Percentiles rank a stretch among this genome's conserved stretches.
Evolutionary conservation across 2,329 filamentous ascomycete genomes (phyloP).

Genomic region (Cercospora berteroae): DNA sequence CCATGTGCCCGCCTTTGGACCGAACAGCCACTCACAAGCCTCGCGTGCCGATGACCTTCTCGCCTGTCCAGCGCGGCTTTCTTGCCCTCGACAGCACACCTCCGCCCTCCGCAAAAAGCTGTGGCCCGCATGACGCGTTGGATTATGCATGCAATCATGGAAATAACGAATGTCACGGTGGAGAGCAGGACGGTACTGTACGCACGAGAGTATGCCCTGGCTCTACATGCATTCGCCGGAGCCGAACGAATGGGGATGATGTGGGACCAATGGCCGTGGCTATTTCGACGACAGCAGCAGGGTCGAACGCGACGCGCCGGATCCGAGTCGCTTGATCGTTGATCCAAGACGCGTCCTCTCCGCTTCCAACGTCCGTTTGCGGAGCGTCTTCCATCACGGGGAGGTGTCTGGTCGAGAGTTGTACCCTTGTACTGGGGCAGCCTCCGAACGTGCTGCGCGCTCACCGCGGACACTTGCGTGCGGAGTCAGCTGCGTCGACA

Average conservation of each 20-base stretch:
- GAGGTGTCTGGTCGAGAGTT: neutral
- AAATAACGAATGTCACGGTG: neutral
- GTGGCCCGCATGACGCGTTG: neutral
- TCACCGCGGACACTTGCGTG: neutral
- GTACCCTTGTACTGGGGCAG: neutral
- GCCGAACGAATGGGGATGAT: neutral
- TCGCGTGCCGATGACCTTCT: neutral
- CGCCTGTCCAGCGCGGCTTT: neutral
- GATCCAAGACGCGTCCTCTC: neutral
- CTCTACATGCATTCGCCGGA: neutral
- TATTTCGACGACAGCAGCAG: neutral
- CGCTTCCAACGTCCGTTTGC: neutral
- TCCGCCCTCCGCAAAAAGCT: neutral
- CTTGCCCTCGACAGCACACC: neutral
- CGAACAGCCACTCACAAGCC: neutral
- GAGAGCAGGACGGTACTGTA: neutral
- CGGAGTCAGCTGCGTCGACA: constrained; percentile 4
- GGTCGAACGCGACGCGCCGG: neutral
- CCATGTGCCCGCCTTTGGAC: constrained; percentile 7
- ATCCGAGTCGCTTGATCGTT: constrained; percentile 6
- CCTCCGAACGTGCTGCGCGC: neutral
- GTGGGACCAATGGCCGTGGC: neutral
- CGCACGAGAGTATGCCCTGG: neutral
- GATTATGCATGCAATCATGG: neutral
- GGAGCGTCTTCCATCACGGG: neutral